phyloP scores from a whole-genome alignment of 495 filamentous ascomycete genomes.

The Astrocystis sublimbata region DNA sequence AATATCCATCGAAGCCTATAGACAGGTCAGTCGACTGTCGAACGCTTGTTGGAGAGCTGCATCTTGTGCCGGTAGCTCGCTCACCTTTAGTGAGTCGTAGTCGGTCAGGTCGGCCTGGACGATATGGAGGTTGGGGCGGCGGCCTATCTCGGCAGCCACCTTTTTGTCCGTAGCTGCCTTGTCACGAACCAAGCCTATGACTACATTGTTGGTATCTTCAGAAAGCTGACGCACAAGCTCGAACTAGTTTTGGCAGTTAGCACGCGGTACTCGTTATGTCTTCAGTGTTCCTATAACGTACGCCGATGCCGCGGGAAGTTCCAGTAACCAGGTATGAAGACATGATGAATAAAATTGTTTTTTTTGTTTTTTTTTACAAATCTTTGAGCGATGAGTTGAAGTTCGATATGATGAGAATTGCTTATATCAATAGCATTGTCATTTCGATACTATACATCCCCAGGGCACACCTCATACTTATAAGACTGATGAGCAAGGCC shows the following conservation, averaged over 20 bases:
- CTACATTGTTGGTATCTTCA: constrained; percentile 25
- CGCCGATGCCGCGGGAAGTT: constrained; percentile 37
- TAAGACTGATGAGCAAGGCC: neutral
- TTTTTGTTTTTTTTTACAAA: no score
- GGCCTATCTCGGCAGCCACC: constrained; percentile 34
- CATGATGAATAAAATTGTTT: constrained; percentile 24
- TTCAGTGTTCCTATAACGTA: constrained; percentile 19
- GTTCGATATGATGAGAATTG: neutral
- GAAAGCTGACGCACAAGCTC: constrained; percentile 40
- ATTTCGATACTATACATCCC: neutral
- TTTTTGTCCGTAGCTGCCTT: constrained; percentile 34
- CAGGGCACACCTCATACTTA: neutral
- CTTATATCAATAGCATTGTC: neutral
- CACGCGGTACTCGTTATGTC: constrained; percentile 3
- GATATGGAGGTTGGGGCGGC: constrained; percentile 45
- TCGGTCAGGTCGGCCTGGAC: constrained; percentile 49
- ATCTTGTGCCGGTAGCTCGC: neutral
- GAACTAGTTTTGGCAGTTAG: constrained; percentile 25
- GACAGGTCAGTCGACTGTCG: neutral
- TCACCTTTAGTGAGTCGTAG: constrained; percentile 39
- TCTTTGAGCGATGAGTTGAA: no score
- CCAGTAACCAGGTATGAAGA: constrained; percentile 39
- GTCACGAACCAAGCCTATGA: constrained; percentile 43
- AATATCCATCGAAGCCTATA: constrained; percentile 37
- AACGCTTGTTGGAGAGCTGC: neutral